Evolutionary conservation across 805 yeast genomes (phyloP).

Genomic region (Lipomyces orientalis): DNA sequence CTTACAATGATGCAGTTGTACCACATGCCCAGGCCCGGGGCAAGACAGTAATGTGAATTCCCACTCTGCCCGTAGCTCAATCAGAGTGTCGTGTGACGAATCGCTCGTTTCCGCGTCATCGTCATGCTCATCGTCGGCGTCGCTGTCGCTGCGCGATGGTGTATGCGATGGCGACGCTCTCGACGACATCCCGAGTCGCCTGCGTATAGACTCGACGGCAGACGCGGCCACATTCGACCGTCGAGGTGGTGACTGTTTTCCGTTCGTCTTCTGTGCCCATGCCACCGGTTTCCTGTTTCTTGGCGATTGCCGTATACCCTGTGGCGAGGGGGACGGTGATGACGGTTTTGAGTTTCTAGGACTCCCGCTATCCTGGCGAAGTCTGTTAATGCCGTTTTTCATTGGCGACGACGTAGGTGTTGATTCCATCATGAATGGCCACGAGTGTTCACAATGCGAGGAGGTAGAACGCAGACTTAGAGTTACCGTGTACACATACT

Average conservation of each 20-base stretch:
- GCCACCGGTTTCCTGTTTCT: slow-evolving; percentile 12
- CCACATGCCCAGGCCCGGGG: slow-evolving; percentile 23
- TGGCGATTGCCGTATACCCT: slow-evolving; percentile 19
- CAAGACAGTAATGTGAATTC: slow-evolving; percentile 24
- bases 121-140: slow-evolving; percentile 26
- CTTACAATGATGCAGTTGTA: slow-evolving; percentile 15
- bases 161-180: neutral
- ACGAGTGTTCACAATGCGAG: slow-evolving; percentile 22
- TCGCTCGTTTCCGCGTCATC: slow-evolving; percentile 10
- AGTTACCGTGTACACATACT: slow-evolving; percentile 11
- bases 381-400: neutral
- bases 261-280: neutral
- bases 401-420: neutral
- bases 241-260: slow-evolving; percentile 3
- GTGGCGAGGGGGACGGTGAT: slow-evolving; percentile 19
- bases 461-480: slow-evolving; percentile 12
- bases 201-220: neutral
- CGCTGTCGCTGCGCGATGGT: slow-evolving; percentile 13
- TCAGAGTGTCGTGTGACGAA: neutral
- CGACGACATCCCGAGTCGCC: neutral
- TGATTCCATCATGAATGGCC: slow-evolving; percentile 30
- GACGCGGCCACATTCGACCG: slow-evolving; percentile 2
- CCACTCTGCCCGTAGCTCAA: slow-evolving; percentile 12
- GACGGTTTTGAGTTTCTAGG: neutral
- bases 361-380: slow-evolving; percentile 8